Percentiles rank a stretch among this genome's conserved stretches.
Conservation (phyloP, 2,329 filamentous ascomycete species). For the Lachnellula hyalina region DNA sequence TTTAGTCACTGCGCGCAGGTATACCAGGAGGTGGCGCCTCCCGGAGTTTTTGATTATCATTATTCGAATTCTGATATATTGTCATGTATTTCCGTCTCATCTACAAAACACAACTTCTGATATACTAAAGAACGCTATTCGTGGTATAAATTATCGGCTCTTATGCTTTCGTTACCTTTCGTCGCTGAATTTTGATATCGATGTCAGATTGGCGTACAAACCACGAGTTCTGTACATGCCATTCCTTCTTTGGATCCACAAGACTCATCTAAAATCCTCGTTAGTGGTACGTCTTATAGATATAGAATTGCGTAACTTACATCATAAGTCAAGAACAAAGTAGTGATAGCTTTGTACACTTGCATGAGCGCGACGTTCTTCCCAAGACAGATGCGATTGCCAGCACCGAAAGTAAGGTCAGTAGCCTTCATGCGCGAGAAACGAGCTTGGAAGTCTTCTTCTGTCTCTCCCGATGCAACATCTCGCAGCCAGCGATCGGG, state of each 20-base stretch:
- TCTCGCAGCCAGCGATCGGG: slow-evolving; percentile 47
- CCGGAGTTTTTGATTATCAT: no score
- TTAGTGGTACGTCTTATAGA: neutral
- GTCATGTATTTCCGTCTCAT: no score
- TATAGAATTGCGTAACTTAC: slow-evolving; percentile 24
- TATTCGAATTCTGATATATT: no score
- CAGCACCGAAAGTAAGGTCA: slow-evolving; percentile 39
- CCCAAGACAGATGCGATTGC: slow-evolving; percentile 39
- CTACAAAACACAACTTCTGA: no score
- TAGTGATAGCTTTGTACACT: slow-evolving; percentile 43
- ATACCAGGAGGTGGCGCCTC: no score
- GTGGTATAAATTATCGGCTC: no score
- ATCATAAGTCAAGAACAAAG: slow-evolving; percentile 41
- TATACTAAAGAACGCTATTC: no score
- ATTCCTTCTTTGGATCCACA: slow-evolving; percentile 33
- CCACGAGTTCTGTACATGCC: slow-evolving; percentile 37
- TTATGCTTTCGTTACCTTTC: no score
- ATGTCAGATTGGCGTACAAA: slow-evolving; percentile 34
- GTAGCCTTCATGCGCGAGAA: slow-evolving; percentile 35
- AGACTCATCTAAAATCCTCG: slow-evolving; percentile 30
- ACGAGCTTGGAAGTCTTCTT: slow-evolving; percentile 32
- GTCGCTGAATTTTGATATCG: slow-evolving; percentile 11
- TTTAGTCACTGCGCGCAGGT: no score
- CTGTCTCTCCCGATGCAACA: slow-evolving; percentile 27
- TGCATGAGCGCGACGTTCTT: slow-evolving; percentile 37